Evolutionary conservation across 306 rosid species (phyloP).

Genomic region (Cicer yamashitae): DNA sequence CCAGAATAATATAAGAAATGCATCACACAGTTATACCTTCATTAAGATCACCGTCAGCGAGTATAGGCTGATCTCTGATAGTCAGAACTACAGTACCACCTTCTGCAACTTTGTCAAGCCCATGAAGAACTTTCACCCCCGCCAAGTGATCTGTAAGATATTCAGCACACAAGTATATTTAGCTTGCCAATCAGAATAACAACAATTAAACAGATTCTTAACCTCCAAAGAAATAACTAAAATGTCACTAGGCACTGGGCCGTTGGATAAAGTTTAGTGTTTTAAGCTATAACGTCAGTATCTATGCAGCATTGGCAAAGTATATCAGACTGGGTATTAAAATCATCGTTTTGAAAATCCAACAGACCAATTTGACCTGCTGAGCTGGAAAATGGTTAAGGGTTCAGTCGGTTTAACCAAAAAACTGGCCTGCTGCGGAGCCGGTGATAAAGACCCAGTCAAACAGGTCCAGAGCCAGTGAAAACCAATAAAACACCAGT

Average conservation of each 20-base stretch:
- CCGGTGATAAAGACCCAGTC: background rate
- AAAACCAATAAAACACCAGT: conserved; percentile 5
- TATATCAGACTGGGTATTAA: conserved; percentile 3
- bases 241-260: background rate
- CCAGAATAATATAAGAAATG: conserved; percentile 33
- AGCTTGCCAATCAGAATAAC: conserved; percentile 39
- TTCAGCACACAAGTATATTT: conserved; percentile 39
- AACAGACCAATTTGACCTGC: background rate
- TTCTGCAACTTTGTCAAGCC: conserved; percentile 89
- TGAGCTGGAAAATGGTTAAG: background rate
- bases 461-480: conserved; percentile 12
- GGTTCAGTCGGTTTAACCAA: background rate
- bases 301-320: background rate
- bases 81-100: conserved; percentile 96
- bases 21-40: conserved; percentile 63
- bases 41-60: conserved; percentile 85
- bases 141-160: conserved; percentile 66
- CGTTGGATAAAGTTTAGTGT: conserved; percentile 1
- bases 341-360: background rate
- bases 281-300: conserved; percentile 27
- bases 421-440: background rate
- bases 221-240: conserved; percentile 11
- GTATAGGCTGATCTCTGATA: conserved; percentile 87
- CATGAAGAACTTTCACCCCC: conserved; percentile 96
- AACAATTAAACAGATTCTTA: conserved; percentile 31